Evolutionary conservation across 2,329 filamentous ascomycete genomes (phyloP).

Genomic region (Neofusicoccum laricinum): DNA sequence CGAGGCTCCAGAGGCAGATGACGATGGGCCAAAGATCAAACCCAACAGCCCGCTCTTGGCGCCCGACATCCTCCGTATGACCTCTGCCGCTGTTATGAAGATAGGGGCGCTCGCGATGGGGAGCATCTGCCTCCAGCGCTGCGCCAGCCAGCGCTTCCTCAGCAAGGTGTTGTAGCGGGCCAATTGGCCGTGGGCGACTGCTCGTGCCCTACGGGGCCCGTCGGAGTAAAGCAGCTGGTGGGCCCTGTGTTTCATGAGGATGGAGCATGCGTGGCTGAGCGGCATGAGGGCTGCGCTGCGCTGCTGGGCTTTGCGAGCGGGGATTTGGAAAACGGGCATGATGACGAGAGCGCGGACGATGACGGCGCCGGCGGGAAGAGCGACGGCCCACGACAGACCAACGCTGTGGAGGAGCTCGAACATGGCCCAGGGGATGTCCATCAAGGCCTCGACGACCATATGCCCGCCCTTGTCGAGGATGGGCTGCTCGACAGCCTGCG

Average conservation of each 20-base stretch:
- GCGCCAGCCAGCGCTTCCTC: neutral
- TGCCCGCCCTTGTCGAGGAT: conserved; percentile 22
- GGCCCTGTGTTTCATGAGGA: neutral
- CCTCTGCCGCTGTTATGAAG: conserved; percentile 36
- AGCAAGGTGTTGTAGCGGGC: neutral
- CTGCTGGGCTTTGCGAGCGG: conserved; percentile 36
- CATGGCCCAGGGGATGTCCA: neutral
- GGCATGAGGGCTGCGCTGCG: conserved; percentile 45
- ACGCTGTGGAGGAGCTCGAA: conserved; percentile 51
- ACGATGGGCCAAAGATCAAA: neutral
- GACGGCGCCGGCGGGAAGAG: conserved; percentile 55
- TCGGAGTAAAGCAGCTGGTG: neutral
- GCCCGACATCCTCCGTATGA: conserved; percentile 34
- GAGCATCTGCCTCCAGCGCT: neutral
- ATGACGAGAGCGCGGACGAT: conserved; percentile 48
- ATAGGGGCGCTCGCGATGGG: conserved; percentile 30
- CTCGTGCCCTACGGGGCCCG: neutral
- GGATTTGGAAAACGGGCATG: conserved; percentile 46
- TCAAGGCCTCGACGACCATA: neutral
- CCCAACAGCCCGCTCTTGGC: conserved; percentile 23
- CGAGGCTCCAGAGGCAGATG: neutral
- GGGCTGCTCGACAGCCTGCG: conserved; percentile 37
- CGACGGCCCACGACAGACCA: conserved; percentile 53
- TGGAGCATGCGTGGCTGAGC: neutral
- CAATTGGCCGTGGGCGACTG: neutral